phyloP scores from a whole-genome alignment of 768 basidiomycete genomes.

The Termitomyces sp. region DNA sequence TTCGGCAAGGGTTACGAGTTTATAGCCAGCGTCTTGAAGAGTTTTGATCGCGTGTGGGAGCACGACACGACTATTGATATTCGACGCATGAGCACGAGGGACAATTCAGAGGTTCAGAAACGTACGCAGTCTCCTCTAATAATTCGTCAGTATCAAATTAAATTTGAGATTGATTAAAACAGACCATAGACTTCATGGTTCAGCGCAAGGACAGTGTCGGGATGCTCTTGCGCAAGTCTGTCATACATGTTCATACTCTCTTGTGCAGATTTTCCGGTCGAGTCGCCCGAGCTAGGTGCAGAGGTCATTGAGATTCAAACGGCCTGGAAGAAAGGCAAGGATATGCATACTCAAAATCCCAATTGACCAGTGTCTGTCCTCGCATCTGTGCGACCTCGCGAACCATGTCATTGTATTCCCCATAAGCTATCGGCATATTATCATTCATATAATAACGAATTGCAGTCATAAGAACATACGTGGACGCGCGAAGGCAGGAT shows the following conservation, averaged over 20 bases:
- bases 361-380: slow-evolving; percentile 26
- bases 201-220: slow-evolving; percentile 25
- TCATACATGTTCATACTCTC: slow-evolving; percentile 21
- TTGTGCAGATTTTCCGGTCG: slow-evolving; percentile 18
- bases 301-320: neutral
- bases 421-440: slow-evolving; percentile 25
- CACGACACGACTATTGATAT: slow-evolving; percentile 11
- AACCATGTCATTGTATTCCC: slow-evolving; percentile 34
- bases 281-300: slow-evolving; percentile 23
- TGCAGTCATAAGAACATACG: slow-evolving; percentile 18
- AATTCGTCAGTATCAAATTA: neutral
- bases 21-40: slow-evolving; percentile 27
- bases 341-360: slow-evolving; percentile 33
- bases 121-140: neutral
- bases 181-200: slow-evolving; percentile 29
- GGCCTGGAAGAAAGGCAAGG: neutral
- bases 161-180: slow-evolving; percentile 1
- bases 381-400: slow-evolving; percentile 23
- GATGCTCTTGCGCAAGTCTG: slow-evolving; percentile 14
- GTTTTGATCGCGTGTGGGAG: slow-evolving; percentile 23
- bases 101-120: neutral
- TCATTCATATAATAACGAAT: neutral
- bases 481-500: slow-evolving; percentile 35
- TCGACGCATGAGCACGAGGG: too few relatives aligned
- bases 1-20: slow-evolving; percentile 34